A percentile compares a stretch with the other conserved stretches of the same genome.
phyloP scores from a whole-genome alignment of 805 yeast species.

The Teunomyces lycoperdinae region DNA sequence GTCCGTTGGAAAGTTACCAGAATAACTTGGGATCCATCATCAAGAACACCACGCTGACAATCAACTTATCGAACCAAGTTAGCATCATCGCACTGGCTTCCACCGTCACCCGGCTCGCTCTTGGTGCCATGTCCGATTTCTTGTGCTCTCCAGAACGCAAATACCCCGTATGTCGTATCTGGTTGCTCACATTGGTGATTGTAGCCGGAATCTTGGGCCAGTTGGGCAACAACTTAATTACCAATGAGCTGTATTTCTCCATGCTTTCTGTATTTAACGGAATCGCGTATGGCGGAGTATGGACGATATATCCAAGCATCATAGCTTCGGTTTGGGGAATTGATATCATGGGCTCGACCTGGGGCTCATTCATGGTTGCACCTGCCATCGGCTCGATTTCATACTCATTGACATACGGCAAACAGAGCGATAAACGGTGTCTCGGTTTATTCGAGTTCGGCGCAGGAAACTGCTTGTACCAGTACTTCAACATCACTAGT shows the following conservation, averaged over 20 bases:
- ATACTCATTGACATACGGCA: conserved; percentile 70
- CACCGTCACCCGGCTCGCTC: conserved; percentile 61
- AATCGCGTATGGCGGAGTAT: conserved; percentile 73
- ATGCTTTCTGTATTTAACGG: conserved; percentile 57
- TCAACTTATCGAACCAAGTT: conserved; percentile 46
- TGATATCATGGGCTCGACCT: conserved; percentile 84
- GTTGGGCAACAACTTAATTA: conserved; percentile 7
- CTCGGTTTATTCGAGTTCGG: conserved; percentile 1
- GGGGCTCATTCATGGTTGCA: conserved; percentile 87
- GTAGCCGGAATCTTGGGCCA: conserved; percentile 34
- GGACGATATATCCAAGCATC: conserved; percentile 83
- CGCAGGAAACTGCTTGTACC: conserved; percentile 19
- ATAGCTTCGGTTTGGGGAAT: conserved; percentile 85
- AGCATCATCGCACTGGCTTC: conserved; percentile 63
- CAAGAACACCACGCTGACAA: conserved; percentile 30
- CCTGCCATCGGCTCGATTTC: conserved; percentile 79
- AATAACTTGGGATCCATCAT: conserved; percentile 79
- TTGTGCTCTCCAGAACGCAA: conserved; percentile 31
- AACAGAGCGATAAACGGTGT: conserved; percentile 49
- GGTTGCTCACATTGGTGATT: conserved; percentile 28
- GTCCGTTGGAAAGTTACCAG: conserved; percentile 82
- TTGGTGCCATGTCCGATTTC: conserved; percentile 70
- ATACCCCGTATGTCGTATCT: conserved; percentile 30
- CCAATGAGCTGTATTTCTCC: conserved; percentile 5
- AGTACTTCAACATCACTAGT: conserved; percentile 27